Percentiles rank a stretch among this genome's conserved stretches.
Evolutionary conservation across 192 early-diverging fungal species (phyloP).

Genomic region (Coemansia sp.): DNA sequence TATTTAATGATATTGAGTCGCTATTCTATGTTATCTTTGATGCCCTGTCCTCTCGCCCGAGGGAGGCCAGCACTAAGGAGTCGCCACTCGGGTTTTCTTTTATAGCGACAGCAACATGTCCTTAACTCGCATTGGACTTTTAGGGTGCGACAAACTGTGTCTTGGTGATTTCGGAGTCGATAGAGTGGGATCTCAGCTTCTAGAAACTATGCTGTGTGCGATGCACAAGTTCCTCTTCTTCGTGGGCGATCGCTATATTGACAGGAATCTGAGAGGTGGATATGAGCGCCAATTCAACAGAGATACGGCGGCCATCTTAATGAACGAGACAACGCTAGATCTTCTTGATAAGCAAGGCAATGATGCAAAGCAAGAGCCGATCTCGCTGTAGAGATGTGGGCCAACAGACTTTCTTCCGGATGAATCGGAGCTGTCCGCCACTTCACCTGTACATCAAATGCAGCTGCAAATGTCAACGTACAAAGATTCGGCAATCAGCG

Average conservation of each 20-base stretch:
- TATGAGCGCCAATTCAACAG: too few relatives aligned
- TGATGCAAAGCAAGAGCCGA: too few relatives aligned
- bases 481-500: too few relatives aligned
- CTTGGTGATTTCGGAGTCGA: conserved; percentile 2
- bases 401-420: too few relatives aligned
- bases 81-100: neutral
- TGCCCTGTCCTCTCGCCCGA: neutral
- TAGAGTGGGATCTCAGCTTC: neutral
- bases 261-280: neutral
- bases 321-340: too few relatives aligned
- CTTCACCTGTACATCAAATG: too few relatives aligned
- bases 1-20: conserved; percentile 14
- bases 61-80: neutral
- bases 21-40: conserved; percentile 15
- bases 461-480: too few relatives aligned
- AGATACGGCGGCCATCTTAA: too few relatives aligned
- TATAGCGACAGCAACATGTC: neutral
- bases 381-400: too few relatives aligned
- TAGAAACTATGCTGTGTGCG: neutral
- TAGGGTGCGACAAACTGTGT: neutral
- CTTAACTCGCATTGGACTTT: neutral
- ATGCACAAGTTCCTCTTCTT: conserved; percentile 4
- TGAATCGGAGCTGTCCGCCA: too few relatives aligned
- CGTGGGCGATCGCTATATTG: neutral
- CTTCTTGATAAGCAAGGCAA: too few relatives aligned